phyloP scores from a whole-genome alignment of 805 yeast species.

The Starmerella sp. region DNA sequence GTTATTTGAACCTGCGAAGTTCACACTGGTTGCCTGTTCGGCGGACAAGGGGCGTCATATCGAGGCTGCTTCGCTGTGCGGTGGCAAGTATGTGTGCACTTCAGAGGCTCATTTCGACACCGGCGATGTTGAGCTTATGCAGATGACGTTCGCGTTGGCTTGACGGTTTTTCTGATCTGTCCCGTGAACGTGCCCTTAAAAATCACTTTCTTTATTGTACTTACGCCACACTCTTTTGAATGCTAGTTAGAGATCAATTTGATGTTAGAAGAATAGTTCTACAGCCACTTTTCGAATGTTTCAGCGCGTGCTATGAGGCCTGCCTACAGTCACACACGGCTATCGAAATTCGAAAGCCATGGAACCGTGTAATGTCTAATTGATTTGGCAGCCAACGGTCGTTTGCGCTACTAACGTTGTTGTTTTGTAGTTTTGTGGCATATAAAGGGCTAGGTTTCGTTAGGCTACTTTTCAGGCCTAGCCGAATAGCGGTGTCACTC shows the following conservation, averaged over 20 bases:
- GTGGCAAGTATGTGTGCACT: conserved; percentile 13
- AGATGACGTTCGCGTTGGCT: conserved; percentile 5
- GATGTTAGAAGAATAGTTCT: too few relatives aligned
- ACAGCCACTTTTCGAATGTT: too few relatives aligned
- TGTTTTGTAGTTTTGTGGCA: background rate
- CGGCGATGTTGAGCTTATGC: conserved; percentile 10
- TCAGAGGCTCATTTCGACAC: conserved; percentile 19
- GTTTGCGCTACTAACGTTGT: background rate
- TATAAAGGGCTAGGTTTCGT: background rate
- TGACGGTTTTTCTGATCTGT: background rate
- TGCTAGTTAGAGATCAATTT: background rate
- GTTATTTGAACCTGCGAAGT: conserved; percentile 64
- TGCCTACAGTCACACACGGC: too few relatives aligned
- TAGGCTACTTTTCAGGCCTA: background rate
- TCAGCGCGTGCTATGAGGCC: too few relatives aligned
- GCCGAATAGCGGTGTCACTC: background rate
- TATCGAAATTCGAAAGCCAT: background rate
- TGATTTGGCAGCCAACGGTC: background rate
- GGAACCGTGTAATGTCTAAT: background rate
- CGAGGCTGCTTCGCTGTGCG: conserved; percentile 3
- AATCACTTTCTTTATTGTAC: background rate
- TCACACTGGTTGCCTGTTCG: conserved; percentile 42
- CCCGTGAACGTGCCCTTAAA: background rate
- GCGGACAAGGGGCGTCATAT: background rate
- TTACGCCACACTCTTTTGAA: background rate